Evolutionary conservation across 164 flowering plant species (phyloP).

Genomic region (Umbellularia californica): DNA sequence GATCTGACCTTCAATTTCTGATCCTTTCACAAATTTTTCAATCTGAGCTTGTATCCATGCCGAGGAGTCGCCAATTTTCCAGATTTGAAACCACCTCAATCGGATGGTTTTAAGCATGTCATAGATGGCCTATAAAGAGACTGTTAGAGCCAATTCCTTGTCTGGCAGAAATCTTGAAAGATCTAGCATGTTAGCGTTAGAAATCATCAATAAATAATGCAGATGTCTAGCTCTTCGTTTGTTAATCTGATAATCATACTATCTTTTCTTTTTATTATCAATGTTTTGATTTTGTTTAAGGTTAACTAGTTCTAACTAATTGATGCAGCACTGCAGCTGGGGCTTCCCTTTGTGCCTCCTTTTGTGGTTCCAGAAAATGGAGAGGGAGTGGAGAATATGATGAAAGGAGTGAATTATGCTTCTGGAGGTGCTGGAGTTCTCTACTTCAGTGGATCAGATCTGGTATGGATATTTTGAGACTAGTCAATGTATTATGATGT

Average conservation of each 20-base stretch:
- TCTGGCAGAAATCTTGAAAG: too few species aligned
- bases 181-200: too few species aligned
- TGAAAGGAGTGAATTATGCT: slow-evolving; percentile 86
- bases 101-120: neutral
- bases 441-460: slow-evolving; percentile 78
- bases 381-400: slow-evolving; percentile 65
- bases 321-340: slow-evolving; percentile 56
- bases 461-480: slow-evolving; percentile 35
- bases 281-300: slow-evolving; percentile 29
- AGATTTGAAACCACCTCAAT: neutral
- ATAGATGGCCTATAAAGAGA: neutral
- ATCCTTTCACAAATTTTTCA: neutral
- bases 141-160: too few species aligned
- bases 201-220: neutral
- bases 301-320: neutral
- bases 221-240: neutral
- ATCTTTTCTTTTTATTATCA: slow-evolving; percentile 8
- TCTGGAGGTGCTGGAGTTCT: slow-evolving; percentile 92
- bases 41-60: too few species aligned
- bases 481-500: neutral
- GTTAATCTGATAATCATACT: neutral
- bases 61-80: neutral
- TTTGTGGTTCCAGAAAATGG: slow-evolving; percentile 55
- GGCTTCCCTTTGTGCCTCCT: slow-evolving; percentile 84
- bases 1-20: neutral